phyloP scores from a whole-genome alignment of 1,139 yeast species.

The Trichomonascaceae sp. region DNA sequence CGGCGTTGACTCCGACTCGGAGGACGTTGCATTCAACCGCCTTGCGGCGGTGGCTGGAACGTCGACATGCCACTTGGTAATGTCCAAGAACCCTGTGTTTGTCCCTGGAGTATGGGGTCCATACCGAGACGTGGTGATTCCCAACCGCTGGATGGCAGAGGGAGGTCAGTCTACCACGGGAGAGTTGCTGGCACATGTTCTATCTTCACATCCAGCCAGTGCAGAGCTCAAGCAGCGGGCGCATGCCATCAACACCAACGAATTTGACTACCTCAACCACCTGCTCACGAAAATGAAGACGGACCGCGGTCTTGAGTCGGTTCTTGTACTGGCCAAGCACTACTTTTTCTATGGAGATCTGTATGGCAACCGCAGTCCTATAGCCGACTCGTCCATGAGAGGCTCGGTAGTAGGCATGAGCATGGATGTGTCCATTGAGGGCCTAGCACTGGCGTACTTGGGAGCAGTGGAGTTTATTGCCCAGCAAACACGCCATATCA shows the following conservation, averaged over 20 bases:
- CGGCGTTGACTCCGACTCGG: slow-evolving; percentile 30
- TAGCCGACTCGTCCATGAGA: slow-evolving; percentile 94
- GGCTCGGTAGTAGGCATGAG: slow-evolving; percentile 90
- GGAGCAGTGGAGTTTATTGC: slow-evolving; percentile 97
- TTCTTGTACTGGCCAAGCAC: slow-evolving; percentile 79
- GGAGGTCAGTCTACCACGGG: slow-evolving; percentile 99
- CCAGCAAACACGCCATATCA: slow-evolving; percentile 91
- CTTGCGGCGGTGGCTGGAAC: slow-evolving; percentile 98
- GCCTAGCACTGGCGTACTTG: slow-evolving; percentile 71
- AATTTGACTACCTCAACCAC: too few species aligned
- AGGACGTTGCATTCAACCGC: slow-evolving; percentile 54
- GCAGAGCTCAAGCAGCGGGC: slow-evolving; percentile 53
- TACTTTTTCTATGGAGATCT: slow-evolving; percentile 89
- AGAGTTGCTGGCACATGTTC: slow-evolving; percentile 80
- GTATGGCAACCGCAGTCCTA: slow-evolving; percentile 93
- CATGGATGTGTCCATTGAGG: slow-evolving; percentile 78
- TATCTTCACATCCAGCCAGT: slow-evolving; percentile 81
- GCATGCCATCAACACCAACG: too few species aligned
- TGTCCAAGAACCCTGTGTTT: slow-evolving; percentile 74
- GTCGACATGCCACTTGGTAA: slow-evolving; percentile 87
- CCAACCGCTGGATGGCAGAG: slow-evolving; percentile 91
- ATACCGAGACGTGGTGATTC: slow-evolving; percentile 80
- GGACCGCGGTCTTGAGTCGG: too few species aligned
- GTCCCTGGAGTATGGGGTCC: slow-evolving; percentile 99
- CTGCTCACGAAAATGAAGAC: slow-evolving; percentile 42